Evolutionary conservation across 2,329 filamentous ascomycete species (phyloP).

Genomic region (Chaetomiaceae sp.): DNA sequence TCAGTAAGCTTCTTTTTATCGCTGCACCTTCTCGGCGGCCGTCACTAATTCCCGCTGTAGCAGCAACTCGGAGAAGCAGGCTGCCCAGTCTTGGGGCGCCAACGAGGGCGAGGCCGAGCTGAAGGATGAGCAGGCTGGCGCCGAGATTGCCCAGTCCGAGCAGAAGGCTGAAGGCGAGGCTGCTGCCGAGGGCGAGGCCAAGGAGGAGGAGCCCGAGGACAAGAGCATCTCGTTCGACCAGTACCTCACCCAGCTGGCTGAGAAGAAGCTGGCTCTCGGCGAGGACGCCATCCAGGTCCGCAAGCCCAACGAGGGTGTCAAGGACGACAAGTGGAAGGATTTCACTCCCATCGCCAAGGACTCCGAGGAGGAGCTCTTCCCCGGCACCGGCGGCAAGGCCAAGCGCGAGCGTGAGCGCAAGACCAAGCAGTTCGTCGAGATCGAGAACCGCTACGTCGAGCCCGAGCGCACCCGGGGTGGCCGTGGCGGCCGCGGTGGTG

Average conservation of each 20-base stretch:
- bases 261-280: slow-evolving; percentile 46
- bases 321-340: slow-evolving; percentile 81
- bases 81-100: slow-evolving; percentile 84
- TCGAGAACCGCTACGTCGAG: slow-evolving; percentile 80
- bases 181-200: slow-evolving; percentile 32
- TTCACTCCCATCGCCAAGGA: slow-evolving; percentile 68
- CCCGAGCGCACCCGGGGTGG: slow-evolving; percentile 56
- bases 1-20: slow-evolving; percentile 38
- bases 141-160: slow-evolving; percentile 81
- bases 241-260: slow-evolving; percentile 68
- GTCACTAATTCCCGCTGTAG: slow-evolving; percentile 23
- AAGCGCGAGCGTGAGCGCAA: slow-evolving; percentile 84
- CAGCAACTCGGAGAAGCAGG: slow-evolving; percentile 80
- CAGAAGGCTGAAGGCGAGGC: slow-evolving; percentile 54
- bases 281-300: slow-evolving; percentile 65
- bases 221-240: slow-evolving; percentile 87
- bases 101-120: slow-evolving; percentile 76
- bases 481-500: slow-evolving; percentile 48
- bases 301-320: slow-evolving; percentile 87
- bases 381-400: slow-evolving; percentile 68
- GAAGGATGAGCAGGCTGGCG: slow-evolving; percentile 87
- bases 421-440: slow-evolving; percentile 83
- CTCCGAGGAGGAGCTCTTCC: slow-evolving; percentile 71
- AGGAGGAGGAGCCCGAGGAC: slow-evolving; percentile 29
- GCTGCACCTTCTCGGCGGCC: background rate